phyloP scores from a whole-genome alignment of 148 eudicot genomes.

The Cornus kousa region DNA sequence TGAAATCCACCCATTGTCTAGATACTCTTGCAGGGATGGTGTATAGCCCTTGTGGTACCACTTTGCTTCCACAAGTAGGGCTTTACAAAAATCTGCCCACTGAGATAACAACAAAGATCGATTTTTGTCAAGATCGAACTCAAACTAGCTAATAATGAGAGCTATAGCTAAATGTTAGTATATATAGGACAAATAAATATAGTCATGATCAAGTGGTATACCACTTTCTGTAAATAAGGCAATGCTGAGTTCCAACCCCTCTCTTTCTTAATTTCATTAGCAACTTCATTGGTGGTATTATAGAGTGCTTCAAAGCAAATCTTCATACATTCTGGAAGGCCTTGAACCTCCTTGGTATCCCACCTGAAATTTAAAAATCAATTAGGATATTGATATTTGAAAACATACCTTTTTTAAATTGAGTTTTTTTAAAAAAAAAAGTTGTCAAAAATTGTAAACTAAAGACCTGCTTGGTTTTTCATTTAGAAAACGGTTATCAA shows the following conservation, averaged over 20 bases:
- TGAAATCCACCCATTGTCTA: conserved; percentile 40
- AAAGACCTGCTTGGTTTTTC: no score
- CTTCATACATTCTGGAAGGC: conserved; percentile 52
- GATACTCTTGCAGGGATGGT: conserved; percentile 40
- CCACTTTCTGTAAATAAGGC: conserved; percentile 30
- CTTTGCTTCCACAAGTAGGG: conserved; percentile 39
- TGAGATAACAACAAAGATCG: not conserved
- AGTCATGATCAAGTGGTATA: not conserved
- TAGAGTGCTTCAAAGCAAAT: conserved; percentile 30
- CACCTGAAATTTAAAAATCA: conserved; percentile 29
- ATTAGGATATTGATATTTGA: not conserved
- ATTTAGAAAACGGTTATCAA: no score
- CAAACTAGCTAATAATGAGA: not conserved
- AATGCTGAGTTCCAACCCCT: conserved; percentile 27
- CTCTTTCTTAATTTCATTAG: conserved; percentile 34
- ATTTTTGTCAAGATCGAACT: no score
- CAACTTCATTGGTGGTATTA: conserved; percentile 37
- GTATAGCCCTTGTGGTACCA: conserved; percentile 32
- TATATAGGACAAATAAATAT: no score
- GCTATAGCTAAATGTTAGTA: no score
- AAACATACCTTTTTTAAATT: no score
- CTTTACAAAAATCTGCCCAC: conserved; percentile 57
- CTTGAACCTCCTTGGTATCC: conserved; percentile 28
- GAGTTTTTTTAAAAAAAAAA: no score
- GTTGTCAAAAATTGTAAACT: no score